phyloP scores from a whole-genome alignment of 2,329 filamentous ascomycete genomes.

The Stagonosporopsis vannaccii region DNA sequence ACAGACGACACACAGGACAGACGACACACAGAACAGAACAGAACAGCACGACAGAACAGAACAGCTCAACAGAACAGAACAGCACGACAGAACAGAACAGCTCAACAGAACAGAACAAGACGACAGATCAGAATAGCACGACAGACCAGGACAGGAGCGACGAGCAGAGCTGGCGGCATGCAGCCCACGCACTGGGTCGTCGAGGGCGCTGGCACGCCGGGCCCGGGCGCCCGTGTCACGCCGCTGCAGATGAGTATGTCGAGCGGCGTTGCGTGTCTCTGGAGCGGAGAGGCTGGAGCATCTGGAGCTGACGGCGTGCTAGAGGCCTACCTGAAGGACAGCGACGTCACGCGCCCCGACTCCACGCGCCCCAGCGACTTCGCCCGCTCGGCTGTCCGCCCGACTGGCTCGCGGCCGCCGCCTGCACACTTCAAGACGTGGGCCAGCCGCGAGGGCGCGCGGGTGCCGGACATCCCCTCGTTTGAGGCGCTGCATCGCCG shows the following conservation, averaged over 20 bases:
- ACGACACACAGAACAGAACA: too few species aligned
- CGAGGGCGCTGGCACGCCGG: constrained; percentile 47
- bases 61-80: too few species aligned
- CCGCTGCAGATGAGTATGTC: constrained; percentile 50
- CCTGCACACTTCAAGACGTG: constrained; percentile 58
- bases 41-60: too few species aligned
- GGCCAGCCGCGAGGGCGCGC: constrained; percentile 38
- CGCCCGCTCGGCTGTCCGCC: constrained; percentile 73
- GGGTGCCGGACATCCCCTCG: constrained; percentile 18
- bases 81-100: too few species aligned
- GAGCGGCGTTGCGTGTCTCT: too few species aligned
- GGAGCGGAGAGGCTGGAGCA: too few species aligned
- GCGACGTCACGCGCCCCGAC: too few species aligned
- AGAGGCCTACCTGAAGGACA: constrained; percentile 74
- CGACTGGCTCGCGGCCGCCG: constrained; percentile 73
- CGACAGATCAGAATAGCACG: too few species aligned
- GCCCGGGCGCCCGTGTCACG: constrained; percentile 46
- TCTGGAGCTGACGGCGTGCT: too few species aligned
- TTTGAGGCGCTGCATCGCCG: constrained; percentile 37
- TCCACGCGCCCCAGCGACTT: constrained; percentile 66
- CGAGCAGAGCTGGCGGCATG: constrained; percentile 27
- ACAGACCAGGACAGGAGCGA: too few species aligned
- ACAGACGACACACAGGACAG: too few species aligned
- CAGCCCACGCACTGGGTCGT: constrained; percentile 41
- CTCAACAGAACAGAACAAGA: neutral